A percentile compares a stretch with the other conserved stretches of the same genome.
Conservation (phyloP, 2,329 filamentous ascomycete genomes). For the Pseudogymnoascus sp. region DNA sequence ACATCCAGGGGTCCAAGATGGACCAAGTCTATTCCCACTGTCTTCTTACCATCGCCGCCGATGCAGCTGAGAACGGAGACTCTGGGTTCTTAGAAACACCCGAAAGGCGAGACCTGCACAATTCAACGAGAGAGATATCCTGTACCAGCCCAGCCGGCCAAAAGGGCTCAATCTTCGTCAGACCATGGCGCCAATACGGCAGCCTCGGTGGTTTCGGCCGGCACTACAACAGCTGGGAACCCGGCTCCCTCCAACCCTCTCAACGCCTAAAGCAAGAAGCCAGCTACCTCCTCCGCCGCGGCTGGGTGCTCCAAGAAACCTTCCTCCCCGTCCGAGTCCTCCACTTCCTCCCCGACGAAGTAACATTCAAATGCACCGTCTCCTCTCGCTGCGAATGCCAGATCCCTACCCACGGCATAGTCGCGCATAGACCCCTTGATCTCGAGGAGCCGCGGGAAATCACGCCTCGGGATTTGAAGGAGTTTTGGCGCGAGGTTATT, state of each 20-base stretch:
- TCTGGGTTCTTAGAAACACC: not conserved
- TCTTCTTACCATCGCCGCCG: slow-evolving; percentile 21
- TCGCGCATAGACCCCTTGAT: not conserved
- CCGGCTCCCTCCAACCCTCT: not conserved
- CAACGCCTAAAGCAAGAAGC: not conserved
- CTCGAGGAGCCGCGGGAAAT: not conserved
- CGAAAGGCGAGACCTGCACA: not conserved
- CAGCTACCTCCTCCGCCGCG: not conserved
- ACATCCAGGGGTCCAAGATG: slow-evolving; percentile 23
- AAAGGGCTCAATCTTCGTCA: not conserved
- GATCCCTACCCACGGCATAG: not conserved
- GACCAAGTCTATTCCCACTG: slow-evolving; percentile 21
- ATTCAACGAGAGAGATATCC: not conserved
- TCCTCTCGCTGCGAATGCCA: slow-evolving; percentile 13
- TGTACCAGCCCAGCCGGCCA: not conserved
- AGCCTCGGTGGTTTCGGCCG: not conserved
- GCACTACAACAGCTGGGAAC: not conserved
- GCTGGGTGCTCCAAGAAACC: slow-evolving; percentile 2
- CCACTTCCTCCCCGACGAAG: slow-evolving; percentile 7
- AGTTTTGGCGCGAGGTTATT: slow-evolving; percentile 11
- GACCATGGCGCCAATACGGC: not conserved
- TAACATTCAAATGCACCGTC: slow-evolving; percentile 6
- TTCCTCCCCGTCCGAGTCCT: not conserved
- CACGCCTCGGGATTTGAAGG: not conserved
- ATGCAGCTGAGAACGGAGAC: slow-evolving; percentile 4